Percentiles rank a stretch among this genome's conserved stretches.
Conservation (phyloP, 192 early-diverging fungal genomes). For the Phlyctochytrium arcticum region DNA sequence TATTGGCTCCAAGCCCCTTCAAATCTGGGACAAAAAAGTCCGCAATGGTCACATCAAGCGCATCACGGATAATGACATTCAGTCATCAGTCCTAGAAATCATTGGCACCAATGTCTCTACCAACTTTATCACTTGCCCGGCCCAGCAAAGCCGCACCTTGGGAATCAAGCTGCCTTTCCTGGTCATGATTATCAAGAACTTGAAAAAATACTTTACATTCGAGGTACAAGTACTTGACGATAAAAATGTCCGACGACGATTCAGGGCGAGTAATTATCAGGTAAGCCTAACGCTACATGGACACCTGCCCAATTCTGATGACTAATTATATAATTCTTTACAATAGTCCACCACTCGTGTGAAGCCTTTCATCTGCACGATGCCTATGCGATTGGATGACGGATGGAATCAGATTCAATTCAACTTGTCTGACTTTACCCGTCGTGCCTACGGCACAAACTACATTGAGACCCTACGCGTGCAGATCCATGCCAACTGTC, state of each 20-base stretch:
- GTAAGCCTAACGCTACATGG: too few species aligned
- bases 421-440: conserved; percentile 81
- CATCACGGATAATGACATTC: conserved; percentile 76
- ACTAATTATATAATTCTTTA: too few species aligned
- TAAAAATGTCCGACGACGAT: conserved; percentile 71
- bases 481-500: conserved; percentile 87
- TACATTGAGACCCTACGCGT: conserved; percentile 84
- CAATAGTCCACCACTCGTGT: conserved; percentile 72
- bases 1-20: conserved; percentile 70
- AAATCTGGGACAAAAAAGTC: conserved; percentile 70
- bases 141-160: conserved; percentile 65
- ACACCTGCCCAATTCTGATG: not conserved
- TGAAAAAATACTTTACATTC: conserved; percentile 87
- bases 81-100: conserved; percentile 77
- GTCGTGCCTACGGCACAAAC: conserved; percentile 82
- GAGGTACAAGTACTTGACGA: conserved; percentile 88
- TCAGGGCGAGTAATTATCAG: conserved; percentile 90
- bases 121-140: conserved; percentile 88
- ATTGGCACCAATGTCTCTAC: conserved; percentile 71
- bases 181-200: conserved; percentile 83
- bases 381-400: conserved; percentile 90
- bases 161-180: conserved; percentile 90
- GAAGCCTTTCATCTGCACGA: conserved; percentile 81
- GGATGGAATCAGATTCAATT: conserved; percentile 97
- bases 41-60: conserved; percentile 70